These are phyloP conservation scores for Rubia balearica DNA, from an alignment of 305 asterid species.

Conservation along the genomic window DNA sequence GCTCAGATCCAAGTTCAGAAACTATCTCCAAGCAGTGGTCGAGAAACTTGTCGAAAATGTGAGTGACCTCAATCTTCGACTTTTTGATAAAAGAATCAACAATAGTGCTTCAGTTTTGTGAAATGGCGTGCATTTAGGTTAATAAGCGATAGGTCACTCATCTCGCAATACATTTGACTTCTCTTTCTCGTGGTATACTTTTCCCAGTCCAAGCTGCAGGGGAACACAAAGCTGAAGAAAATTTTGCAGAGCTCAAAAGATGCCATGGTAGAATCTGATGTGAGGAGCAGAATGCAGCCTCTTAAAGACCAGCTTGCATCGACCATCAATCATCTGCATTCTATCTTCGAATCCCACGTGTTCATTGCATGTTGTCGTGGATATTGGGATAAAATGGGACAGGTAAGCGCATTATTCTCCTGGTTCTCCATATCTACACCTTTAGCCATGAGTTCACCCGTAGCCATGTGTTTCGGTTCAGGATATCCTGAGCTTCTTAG, in stretches of 20 bases:
- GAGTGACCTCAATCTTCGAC: slow-evolving; percentile 14
- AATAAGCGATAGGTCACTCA: not conserved
- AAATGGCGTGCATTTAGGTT: not conserved
- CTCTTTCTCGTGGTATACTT: not conserved
- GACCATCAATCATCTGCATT: slow-evolving; percentile 39
- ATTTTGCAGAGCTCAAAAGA: slow-evolving; percentile 45
- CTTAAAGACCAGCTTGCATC: slow-evolving; percentile 36
- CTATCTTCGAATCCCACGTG: slow-evolving; percentile 37
- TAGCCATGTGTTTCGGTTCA: slow-evolving; percentile 11
- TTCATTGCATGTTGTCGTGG: slow-evolving; percentile 45
- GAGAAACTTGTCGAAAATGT: slow-evolving; percentile 52
- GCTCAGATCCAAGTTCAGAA: slow-evolving; percentile 52
- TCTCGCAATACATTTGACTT: not conserved
- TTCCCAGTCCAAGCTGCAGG: slow-evolving; percentile 37
- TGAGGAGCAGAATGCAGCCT: slow-evolving; percentile 43
- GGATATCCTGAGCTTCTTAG: slow-evolving; percentile 46
- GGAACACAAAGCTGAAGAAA: slow-evolving; percentile 43
- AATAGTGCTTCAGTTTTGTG: not conserved
- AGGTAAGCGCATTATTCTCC: slow-evolving; percentile 19
- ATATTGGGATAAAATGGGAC: slow-evolving; percentile 52
- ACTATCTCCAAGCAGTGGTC: slow-evolving; percentile 47
- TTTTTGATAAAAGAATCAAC: not conserved
- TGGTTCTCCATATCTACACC: not conserved
- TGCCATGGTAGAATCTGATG: slow-evolving; percentile 34
- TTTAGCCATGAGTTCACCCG: not conserved